Evolutionary conservation across 2,329 filamentous ascomycete genomes (phyloP), one percentile per base, ranked within the genome.

Genomic region (Bipolaris cookei): DNA sequence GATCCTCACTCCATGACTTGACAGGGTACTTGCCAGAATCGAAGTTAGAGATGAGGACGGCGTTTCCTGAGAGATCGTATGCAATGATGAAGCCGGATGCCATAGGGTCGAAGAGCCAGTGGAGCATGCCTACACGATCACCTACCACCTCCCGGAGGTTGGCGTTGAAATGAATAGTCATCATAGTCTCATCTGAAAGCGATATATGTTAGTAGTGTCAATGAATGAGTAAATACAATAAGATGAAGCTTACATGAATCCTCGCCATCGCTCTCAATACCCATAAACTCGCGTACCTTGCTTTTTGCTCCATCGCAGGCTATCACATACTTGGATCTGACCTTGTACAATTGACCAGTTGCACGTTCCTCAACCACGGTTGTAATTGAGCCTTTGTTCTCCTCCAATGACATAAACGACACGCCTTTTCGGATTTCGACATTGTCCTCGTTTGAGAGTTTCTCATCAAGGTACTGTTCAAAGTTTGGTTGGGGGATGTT

Each of bases 251-350:
- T 43, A 28, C 41, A 43, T 23, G 20, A 23, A 43, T 43, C 41
- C 7, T 43, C 18, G 25, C 41, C 41, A 23, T 43, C 18, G 20
- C 20, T 25, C 41, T 43, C 41, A 25, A 43, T 25, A 28, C 41
- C 41, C n/a, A 43, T 10, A 23, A 25, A 23, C 41, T 43, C 25
- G 7, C 41, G 41, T 25, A 43, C 41, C 41, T 43, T 23, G 25
- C 41, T 43, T 28, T 43, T 43, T 13, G 41, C 41, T 43, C 41
- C 41, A 43, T 43, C 41, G 25, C 41, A 43, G 41, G 41, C 41
- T 28, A 43, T 23, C 7, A 43, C 10, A 25, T 43, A 38, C 35
- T 38, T 38, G 14, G 35, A 38, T 38, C 35, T 38, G 14, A 38
- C 35, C 35, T 38, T 38, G 35, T 38, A 38, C 6, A 38, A n/a